These are phyloP conservation scores for Litsea cubeba DNA, from an alignment of 164 flowering plant species.

Conservation along the genomic window DNA sequence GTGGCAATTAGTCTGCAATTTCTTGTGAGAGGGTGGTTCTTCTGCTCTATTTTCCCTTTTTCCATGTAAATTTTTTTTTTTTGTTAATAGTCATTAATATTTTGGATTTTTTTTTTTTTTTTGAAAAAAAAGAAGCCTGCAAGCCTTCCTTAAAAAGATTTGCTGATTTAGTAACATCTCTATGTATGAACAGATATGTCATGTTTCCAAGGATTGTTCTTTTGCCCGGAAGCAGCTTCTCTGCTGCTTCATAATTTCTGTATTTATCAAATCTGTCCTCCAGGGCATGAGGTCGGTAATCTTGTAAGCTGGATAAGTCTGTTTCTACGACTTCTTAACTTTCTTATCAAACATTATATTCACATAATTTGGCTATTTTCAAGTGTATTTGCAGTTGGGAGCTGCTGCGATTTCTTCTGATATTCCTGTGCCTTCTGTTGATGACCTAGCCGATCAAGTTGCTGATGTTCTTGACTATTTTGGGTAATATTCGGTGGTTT, in stretches of 20 bases:
- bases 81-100: not conserved
- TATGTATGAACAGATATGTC: slow-evolving; percentile 59
- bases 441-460: slow-evolving; percentile 67
- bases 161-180: too few relatives aligned
- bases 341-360: slow-evolving; percentile 8
- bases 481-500: slow-evolving; percentile 37
- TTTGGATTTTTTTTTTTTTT: too few relatives aligned
- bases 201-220: slow-evolving; percentile 84
- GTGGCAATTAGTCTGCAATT: not conserved
- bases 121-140: too few relatives aligned
- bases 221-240: slow-evolving; percentile 82
- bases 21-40: not conserved
- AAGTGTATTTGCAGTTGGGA: slow-evolving; percentile 63
- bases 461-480: slow-evolving; percentile 75
- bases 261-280: slow-evolving; percentile 81
- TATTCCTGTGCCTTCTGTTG: slow-evolving; percentile 43
- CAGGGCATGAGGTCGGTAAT: slow-evolving; percentile 81
- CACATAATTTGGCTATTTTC: slow-evolving; percentile 20
- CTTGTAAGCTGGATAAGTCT: slow-evolving; percentile 8
- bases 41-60: not conserved
- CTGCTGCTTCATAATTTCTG: slow-evolving; percentile 85
- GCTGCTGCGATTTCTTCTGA: slow-evolving; percentile 46
- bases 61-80: too few relatives aligned
- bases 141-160: too few relatives aligned
- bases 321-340: not conserved